Evolutionary conservation across 345 rosid genomes (phyloP).

Genomic region (Schrenkiella parvula): DNA sequence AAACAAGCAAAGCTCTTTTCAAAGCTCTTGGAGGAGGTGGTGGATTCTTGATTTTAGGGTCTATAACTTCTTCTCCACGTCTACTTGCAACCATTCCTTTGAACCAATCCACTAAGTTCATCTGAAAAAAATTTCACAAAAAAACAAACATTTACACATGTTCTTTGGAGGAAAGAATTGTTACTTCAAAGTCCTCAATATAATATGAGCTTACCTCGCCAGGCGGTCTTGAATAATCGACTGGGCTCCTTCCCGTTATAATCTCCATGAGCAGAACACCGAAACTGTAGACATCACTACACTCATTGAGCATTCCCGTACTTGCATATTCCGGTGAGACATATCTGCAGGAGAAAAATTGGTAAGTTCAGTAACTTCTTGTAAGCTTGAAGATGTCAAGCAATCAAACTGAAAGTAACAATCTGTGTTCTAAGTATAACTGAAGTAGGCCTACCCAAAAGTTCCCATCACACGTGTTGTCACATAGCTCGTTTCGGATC

Average conservation of each 20-base stretch:
- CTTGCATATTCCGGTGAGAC: slow-evolving; percentile 97
- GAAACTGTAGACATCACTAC: slow-evolving; percentile 91
- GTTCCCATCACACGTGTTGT: slow-evolving; percentile 99
- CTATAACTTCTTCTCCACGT: slow-evolving; percentile 77
- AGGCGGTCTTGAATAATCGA: slow-evolving; percentile 81
- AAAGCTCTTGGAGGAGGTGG: slow-evolving; percentile 62
- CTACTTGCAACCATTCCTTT: slow-evolving; percentile 92
- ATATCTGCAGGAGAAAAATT: slow-evolving; percentile 39
- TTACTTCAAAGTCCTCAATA: not conserved
- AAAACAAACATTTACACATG: not conserved
- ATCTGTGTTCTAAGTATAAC: not conserved
- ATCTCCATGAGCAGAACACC: slow-evolving; percentile 95
- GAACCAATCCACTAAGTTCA: slow-evolving; percentile 95
- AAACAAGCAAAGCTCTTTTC: slow-evolving; percentile 72
- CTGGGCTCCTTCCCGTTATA: slow-evolving; percentile 87
- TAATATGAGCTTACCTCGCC: slow-evolving; percentile 61
- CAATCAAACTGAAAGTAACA: not conserved
- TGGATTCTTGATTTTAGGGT: slow-evolving; percentile 61
- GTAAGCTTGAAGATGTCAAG: not conserved
- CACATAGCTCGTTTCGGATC: slow-evolving; percentile 81
- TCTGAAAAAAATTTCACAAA: slow-evolving; percentile 39
- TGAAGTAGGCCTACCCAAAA: slow-evolving; percentile 48
- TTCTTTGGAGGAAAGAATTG: not conserved
- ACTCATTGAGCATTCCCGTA: slow-evolving; percentile 93
- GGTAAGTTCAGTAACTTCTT: not conserved